Base-by-base conservation (phyloP, 164 flowering plant species). In the Euptelea pleiosperma region DNA sequence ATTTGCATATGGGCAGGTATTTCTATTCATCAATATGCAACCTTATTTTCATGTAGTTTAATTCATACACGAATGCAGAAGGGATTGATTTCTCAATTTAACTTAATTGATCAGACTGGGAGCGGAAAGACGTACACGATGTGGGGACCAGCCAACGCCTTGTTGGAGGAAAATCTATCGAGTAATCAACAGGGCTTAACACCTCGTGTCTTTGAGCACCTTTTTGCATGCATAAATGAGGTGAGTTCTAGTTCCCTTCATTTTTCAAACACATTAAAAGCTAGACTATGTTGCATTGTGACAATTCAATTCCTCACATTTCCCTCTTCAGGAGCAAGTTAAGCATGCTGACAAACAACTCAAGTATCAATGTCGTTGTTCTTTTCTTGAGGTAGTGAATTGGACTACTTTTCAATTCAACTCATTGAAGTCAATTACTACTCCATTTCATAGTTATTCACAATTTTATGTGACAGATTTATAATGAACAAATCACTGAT, bases 401-500 rank as follows among this genome's bases (percentile, higher is more conserved):
- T 43, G 22, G 4, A 33, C 18, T 33, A 11, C 6, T 25, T 11
- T 36, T 62, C 31, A 47, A 26, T 15, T 4, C 29, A 12, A 29
- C 1, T 36, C 8, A 22, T 21, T 19, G 25, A 46, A 21, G 4
- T 40, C 35, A 0, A 7, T 26, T 33, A 16, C 40, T 40, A 18
- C 40, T 10, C 22, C 29, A 19, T 43, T 31, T 33, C 19, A 44
- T 62, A 46, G 35, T 21, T 54, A 11, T 45, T 40, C 0, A 8
- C 16, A 15, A 43, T 66, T 43, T 53, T 14, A 34, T 49, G 1
- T 26, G 37, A 62, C 89, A 93, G 97, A 94, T 94, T 15, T 94
- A 94, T 67, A 94, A 94, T 80, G 99, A 94, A 56, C 99, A 94
- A 78, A 94, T 94, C 47, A 88, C 99, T 19, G 97, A 94, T 73